Percentiles rank a stretch among this genome's conserved stretches.
These are phyloP conservation scores for Heterobasidion annosum DNA, from an alignment of 1,284 basidiomycete genomes.

Conservation along the genomic window DNA sequence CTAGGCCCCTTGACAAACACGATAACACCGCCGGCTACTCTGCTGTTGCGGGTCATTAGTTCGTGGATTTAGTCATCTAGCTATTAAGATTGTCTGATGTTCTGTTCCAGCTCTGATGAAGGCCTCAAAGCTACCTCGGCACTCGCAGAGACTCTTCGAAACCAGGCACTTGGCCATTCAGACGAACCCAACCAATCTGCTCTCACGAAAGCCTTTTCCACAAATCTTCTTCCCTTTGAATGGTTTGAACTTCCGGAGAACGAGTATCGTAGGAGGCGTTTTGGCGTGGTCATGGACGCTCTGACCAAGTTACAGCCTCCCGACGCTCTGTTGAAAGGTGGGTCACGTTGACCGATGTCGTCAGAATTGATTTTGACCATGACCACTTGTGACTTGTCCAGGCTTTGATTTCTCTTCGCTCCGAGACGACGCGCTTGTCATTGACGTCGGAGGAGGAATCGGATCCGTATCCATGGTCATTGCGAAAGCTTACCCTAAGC, in stretches of 20 bases:
- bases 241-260: constrained; percentile 19
- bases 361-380: background rate
- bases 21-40: constrained; percentile 16
- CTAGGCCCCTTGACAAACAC: constrained; percentile 14
- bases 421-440: constrained; percentile 9
- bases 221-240: constrained; percentile 13
- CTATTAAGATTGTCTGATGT: background rate
- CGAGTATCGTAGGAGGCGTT: constrained; percentile 11
- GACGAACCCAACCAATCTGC: constrained; percentile 12
- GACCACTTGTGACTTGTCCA: background rate
- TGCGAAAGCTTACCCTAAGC: constrained; percentile 12
- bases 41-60: constrained; percentile 16
- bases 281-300: constrained; percentile 17
- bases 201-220: constrained; percentile 17
- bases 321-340: constrained; percentile 15
- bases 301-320: constrained; percentile 15
- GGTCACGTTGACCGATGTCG: background rate
- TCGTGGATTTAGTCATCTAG: constrained; percentile 1
- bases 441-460: constrained; percentile 18
- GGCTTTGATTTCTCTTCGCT: constrained; percentile 10
- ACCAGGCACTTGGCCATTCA: constrained; percentile 5
- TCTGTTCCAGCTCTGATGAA: constrained; percentile 15
- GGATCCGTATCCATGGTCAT: too few species aligned
- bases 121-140: constrained; percentile 16
- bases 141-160: constrained; percentile 17